Base-by-base conservation (phyloP, 2,329 filamentous ascomycete genomes). In the Claviceps digitariae region DNA sequence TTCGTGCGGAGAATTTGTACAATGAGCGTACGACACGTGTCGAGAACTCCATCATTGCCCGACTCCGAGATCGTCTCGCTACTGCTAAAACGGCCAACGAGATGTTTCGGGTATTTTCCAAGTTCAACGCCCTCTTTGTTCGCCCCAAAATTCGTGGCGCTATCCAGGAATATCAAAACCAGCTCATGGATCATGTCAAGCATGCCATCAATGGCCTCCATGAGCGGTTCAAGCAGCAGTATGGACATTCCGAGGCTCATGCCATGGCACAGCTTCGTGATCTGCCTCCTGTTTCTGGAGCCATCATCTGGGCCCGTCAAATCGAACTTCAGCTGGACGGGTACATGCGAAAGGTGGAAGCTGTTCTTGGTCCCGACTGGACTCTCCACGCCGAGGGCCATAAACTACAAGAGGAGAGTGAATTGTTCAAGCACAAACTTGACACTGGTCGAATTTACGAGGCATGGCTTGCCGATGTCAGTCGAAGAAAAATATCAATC, bases 71-170 rank as follows among this genome's bases (percentile, higher is more conserved):
- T 69, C 86, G 93, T 55, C 78, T 98, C 53, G 93, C 90, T 15
- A 95, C 90, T 7, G 91, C 93, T 13, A 96, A 95, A 75, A 95
- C 90, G 57, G 93, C 93, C 43, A 97, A 95, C 65, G 94, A 98
- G 70, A 99, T 98, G 93, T 99, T 99, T 69, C 87, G 94, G 52
- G 93, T 99, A 57, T 98, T 98, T 68, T 97, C 93, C 52, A 97
- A 97, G 67, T 99, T 99, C 79, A 99, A 99, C 66, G 93, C 93
- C 2, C 83, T 99, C 31, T 95, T 99, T 61, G 91, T 99, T 54
- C 83, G 93, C 55, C 93, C 93, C n/a, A 98, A 98, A 76, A 97
- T 99, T 71, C 85, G 93, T 59, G 90, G 94, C 60, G 94, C 93
- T 53, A 98, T 98, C 63, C 87, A 90, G 45, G 91, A 98, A 71